Evolutionary conservation across 805 yeast species (phyloP), one percentile per base, ranked within the genome.

Genomic region (Schizosaccharomyces lindneri): DNA sequence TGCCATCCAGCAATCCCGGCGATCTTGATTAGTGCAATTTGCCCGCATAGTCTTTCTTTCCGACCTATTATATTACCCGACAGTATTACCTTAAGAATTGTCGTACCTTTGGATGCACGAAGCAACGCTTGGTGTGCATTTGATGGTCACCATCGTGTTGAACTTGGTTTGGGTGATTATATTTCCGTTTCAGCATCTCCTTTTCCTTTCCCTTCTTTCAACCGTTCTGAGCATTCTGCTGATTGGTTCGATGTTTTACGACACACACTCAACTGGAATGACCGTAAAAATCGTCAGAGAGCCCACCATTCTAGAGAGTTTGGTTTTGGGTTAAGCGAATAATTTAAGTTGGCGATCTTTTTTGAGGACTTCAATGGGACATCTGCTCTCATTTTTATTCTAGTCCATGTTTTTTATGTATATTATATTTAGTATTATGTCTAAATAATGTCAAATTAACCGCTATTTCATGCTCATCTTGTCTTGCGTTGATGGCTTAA

Each of bases 101-200:
- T 84, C 67, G 94, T 88, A 2, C 95, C 97, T 0, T 62, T 69
- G 2, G 79, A 77, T 62, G 83, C 95, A 55, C 74, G 98, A 61
- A 81, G 93, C 4, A 86, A 95, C 0, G 97, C 97, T 0, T 93
- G 95, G 95, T 94, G 95, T 1, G 83, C 96, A 1, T 93, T 93
- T 70, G 98, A 93, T 72, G 98, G 98, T 13, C 82, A 93, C 66
- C 81, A 82, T 27, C 75, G 97, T 55, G 83, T 87, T 3, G 95
- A 93, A 70, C 73, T 93, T 59, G 72, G 74, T 43, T 81, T 80
- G 62, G 97, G 97, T 7, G 93, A 87, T 70, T 88, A 86, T 67
- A 85, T 93, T 43, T 80, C 88, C 0, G 79, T 93, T 17, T 80
- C 81, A 48, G 96, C 96, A 0, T 82, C 93, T 59, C 86, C 88